Evolutionary conservation across 1,284 basidiomycete species (phyloP), one percentile per base, ranked within the genome.

Genomic region (Neotropicomus parvogracilis): DNA sequence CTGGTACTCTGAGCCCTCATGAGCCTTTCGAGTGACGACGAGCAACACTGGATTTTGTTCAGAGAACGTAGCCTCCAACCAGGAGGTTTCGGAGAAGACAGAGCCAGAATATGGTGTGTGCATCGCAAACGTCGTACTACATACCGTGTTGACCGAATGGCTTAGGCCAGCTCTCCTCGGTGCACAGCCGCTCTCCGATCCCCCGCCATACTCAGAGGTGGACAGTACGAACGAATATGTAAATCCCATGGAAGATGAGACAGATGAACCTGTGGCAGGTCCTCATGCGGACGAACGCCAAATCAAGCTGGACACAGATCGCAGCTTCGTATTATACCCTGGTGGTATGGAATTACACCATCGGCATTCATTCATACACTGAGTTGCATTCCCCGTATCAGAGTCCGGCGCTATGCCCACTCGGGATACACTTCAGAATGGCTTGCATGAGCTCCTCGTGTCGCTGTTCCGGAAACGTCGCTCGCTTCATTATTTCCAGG

Each of bases 321-420:
- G 91, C 28, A 91, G 90, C 55, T 95, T 95, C 59, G 88, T 95
- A 49, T 72, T 91, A 54, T 95, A 94, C 68, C 88, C 91, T 60
- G 80, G 81, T 77, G 77, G 62, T 62, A 33, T 28, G 42, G 31
- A 44, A 33, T 34, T 6, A 42, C 11, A 16, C 16, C 14, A 14
- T 48, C 42, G 7, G 35, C 21, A 50, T 58, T 42, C 49, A 40
- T 21, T 21, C 28, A 27, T 28, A n/a, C 29, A 19, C 53, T 54
- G 12, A 64, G 42, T 48, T 20, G 58, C 54, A 52, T 44, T 42
- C 54, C 58, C 55, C 63, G n/a, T 54, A 29, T 44, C 42, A 66
- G 61, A 66, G 21, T 53, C 62, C 11, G 49, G 39, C 28, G 35
- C 49, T 36, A 39, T 44, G 7, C 50, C 54, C 10, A 28, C 60